Conservation (phyloP, 1,139 yeast species). For the Yamadazyma epiphylla region DNA sequence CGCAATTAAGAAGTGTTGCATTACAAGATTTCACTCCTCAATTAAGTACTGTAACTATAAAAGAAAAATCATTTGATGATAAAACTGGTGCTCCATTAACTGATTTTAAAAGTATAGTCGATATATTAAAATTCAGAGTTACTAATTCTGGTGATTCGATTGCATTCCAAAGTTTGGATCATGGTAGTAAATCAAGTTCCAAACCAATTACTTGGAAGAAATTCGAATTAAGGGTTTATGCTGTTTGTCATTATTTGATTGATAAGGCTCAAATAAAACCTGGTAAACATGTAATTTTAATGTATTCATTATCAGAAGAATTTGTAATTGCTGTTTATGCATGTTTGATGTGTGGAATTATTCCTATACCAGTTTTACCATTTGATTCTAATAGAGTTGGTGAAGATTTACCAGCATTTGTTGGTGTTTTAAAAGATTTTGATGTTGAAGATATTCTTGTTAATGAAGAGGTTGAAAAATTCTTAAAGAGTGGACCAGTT, state of each 20-base stretch:
- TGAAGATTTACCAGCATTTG: constrained; percentile 73
- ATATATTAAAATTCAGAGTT: constrained; percentile 76
- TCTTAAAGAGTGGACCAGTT: constrained; percentile 67
- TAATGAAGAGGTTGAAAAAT: constrained; percentile 71
- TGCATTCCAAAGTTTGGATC: constrained; percentile 70
- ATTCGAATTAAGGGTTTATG: constrained; percentile 72
- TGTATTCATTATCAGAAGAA: constrained; percentile 88
- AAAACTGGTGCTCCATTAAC: constrained; percentile 71
- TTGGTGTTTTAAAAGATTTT: constrained; percentile 65
- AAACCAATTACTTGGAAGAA: constrained; percentile 78
- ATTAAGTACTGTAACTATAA: constrained; percentile 67
- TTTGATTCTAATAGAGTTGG: constrained; percentile 64
- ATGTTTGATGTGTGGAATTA: constrained; percentile 76
- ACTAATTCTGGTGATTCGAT: constrained; percentile 71
- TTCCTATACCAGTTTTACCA: constrained; percentile 78
- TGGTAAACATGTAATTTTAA: constrained; percentile 72
- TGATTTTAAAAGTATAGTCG: constrained; percentile 68
- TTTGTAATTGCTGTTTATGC: constrained; percentile 82
- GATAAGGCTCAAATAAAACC: constrained; percentile 52
- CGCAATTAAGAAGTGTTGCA: constrained; percentile 54
- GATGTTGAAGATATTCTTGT: constrained; percentile 70
- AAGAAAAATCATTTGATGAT: constrained; percentile 72
- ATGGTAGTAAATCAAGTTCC: constrained; percentile 45
- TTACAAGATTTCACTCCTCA: constrained; percentile 47
- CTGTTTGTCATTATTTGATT: constrained; percentile 57